Base-by-base conservation (phyloP, 2,329 filamentous ascomycete genomes). In the Penicillium sp. region DNA sequence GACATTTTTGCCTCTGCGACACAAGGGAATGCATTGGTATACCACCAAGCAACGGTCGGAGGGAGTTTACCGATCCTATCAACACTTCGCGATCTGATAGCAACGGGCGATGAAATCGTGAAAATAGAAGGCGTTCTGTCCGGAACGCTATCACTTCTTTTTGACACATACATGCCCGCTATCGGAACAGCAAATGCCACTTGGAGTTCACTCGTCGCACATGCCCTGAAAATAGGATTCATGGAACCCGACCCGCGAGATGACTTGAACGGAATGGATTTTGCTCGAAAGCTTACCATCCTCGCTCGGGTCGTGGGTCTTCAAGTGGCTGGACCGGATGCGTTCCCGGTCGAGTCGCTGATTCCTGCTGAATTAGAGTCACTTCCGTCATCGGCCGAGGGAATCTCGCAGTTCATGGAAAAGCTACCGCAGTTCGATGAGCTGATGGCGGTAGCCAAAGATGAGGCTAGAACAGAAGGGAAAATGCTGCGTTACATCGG, bases 81-180 rank as follows among this genome's bases (percentile, higher is more conserved):
- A 45, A 97, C 95, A 0, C 80, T 99, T 61, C 93, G 92, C 71
- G 95, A 99, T 68, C 83, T 99, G 19, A 85, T 97, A 21, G 89
- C 93, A 61, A 98, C 95, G 1, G 95, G 95, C 42, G 95, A 99
- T 72, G 83, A 91, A 72, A 88, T 99, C 5, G 91, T 85, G 52
- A 92, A 88, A 78, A 96, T 99, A 65, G 93, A 98, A 78, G 95
- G 95, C 63, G 93, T 99, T 51, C 98, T 99, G 79, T 96, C 91
- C 60, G 95, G 95, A 62, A 99, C 95, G 54, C 93, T 99, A 87
- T 96, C 90, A 35, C 98, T 97, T 82, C 83, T 99, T 37, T 98
- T 99, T 86, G 98, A 98, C 82, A 92, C 87, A 21, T 99, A 98
- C 75, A 91, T 93, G 51, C 95, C 95, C 0, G 87, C 87, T 3